These are phyloP conservation scores for Blastomyces emzantsi DNA, from an alignment of 2,329 filamentous ascomycete genomes.

Conservation along the genomic window DNA sequence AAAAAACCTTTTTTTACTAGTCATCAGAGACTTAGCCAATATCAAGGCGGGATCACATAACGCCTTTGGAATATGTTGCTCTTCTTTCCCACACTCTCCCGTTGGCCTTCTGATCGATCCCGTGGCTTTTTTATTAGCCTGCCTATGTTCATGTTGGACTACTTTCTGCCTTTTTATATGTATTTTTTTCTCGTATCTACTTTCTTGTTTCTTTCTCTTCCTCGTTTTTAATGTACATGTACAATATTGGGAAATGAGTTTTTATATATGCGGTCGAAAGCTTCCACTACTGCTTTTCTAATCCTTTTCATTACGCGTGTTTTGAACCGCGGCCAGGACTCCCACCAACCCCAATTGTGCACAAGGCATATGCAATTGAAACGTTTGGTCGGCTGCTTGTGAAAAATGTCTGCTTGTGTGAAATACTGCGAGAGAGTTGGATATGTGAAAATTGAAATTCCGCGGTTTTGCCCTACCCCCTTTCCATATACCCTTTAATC, in stretches of 20 bases:
- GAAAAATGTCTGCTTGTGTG: neutral
- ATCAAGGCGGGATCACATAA: constrained; percentile 7
- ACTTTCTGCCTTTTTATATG: neutral
- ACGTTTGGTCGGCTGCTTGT: no score
- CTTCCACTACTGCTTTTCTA: neutral
- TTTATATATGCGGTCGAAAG: neutral
- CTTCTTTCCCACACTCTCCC: neutral
- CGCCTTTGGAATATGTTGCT: neutral
- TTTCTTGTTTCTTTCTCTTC: neutral
- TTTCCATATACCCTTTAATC: neutral
- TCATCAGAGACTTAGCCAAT: no score
- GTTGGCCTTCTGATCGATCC: neutral
- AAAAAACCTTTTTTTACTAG: no score
- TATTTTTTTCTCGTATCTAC: neutral
- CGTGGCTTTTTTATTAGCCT: neutral
- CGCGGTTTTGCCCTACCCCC: neutral
- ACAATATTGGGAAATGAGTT: constrained; percentile 7
- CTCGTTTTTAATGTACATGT: constrained; percentile 6
- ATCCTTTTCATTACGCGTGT: neutral
- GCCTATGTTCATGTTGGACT: neutral
- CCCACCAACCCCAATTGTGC: neutral
- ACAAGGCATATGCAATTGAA: neutral
- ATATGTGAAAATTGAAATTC: neutral
- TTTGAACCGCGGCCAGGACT: neutral
- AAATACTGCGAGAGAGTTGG: neutral